Base-by-base conservation (phyloP, 202 grass and related monocot species). In the Alloteropsis angusta region DNA sequence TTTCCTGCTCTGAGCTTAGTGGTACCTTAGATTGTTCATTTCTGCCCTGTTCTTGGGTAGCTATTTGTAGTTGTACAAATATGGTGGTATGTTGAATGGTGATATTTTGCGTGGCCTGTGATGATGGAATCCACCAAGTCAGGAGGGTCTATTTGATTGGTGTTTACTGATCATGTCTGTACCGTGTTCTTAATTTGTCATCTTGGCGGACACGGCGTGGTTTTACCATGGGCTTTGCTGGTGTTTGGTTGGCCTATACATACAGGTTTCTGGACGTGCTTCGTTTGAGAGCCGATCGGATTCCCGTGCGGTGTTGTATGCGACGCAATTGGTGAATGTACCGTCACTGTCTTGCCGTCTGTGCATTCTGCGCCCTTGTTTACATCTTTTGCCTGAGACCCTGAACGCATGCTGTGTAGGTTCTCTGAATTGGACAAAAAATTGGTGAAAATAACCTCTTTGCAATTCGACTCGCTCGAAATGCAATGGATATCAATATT, bases 21-120 rank as follows among this genome's bases (percentile, higher is more conserved):
- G 71, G 71, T 76, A 71, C 65, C 81, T 68, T 90, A 78, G 81
- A 86, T 22, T 81, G 17, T 78, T 62, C 21, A 55, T 45, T 65
- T 77, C 76, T 74, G 76, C 65, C 12, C 65, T n/a, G 59, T 65
- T 73, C 56, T 54, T 7, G 49, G 80, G 74, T 37, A 58, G 45
- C 25, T 47, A 82, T 82, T 82, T 80, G 50, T 90, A 87, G 81
- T 87, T 87, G 85, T 85, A 87, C 84, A 78, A 85, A 70, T 82
- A 72, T 86, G 88, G 35, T 72, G 76, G 52, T 59, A 52, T 90
- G 80, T 71, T 66, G 58, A 76, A 90, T 76, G 76, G 53, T 87
- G 55, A 62, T 74, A 59, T 89, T 66, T 75, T 57, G 62, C 49
- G 47, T 53, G 18, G 44, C 30, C 63, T 72, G 46, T 4, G 35